phyloP scores from a whole-genome alignment of 2,329 filamentous ascomycete genomes.

The Ophioceras dolichostomum region DNA sequence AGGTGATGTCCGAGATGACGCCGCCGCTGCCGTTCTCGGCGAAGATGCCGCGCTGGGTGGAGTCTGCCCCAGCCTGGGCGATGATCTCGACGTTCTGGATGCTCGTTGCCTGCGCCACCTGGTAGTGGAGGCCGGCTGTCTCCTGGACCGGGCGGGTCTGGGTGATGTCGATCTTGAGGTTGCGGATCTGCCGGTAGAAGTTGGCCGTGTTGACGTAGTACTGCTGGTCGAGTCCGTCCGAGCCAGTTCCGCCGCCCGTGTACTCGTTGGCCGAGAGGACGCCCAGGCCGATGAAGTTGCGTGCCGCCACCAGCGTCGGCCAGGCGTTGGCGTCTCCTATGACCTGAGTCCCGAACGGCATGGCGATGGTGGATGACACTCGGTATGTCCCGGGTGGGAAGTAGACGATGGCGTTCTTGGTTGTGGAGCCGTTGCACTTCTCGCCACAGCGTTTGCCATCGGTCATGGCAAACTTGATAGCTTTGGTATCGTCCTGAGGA shows the following conservation, averaged over 20 bases:
- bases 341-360: conserved; percentile 2
- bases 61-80: conserved; percentile 31
- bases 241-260: neutral
- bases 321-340: conserved; percentile 3
- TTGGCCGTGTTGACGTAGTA: conserved; percentile 25
- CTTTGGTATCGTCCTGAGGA: conserved; percentile 12
- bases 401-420: conserved; percentile 7
- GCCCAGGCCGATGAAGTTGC: conserved; percentile 4
- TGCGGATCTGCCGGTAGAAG: conserved; percentile 40
- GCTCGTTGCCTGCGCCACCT: conserved; percentile 8
- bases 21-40: conserved; percentile 44
- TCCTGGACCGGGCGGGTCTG: no score
- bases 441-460: conserved; percentile 4
- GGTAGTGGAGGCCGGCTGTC: conserved; percentile 5
- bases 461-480: conserved; percentile 6
- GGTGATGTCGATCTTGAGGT: conserved; percentile 33
- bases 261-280: conserved; percentile 3
- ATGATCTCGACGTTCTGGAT: conserved; percentile 50
- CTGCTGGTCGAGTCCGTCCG: neutral
- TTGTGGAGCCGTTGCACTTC: conserved; percentile 3
- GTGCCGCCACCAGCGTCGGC: neutral
- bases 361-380: neutral
- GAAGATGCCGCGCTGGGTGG: conserved; percentile 13
- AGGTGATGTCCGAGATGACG: conserved; percentile 44
- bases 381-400: conserved; percentile 3